phyloP scores from a whole-genome alignment of 73 alveolate species.

The Paraurostyla sp. region DNA sequence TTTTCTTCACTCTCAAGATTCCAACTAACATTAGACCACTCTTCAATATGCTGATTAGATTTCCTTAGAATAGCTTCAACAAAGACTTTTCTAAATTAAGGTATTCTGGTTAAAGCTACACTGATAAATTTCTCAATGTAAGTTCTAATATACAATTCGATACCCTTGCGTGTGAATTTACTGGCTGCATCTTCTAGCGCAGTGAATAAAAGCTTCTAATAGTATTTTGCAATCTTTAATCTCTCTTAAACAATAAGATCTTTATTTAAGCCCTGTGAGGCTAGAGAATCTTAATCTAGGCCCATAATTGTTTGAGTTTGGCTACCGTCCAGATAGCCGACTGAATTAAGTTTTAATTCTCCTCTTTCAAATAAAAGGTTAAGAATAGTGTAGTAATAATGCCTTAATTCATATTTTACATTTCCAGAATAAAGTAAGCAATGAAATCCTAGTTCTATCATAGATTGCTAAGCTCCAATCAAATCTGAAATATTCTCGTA shows the following conservation, averaged over 20 bases:
- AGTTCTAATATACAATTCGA: conserved; percentile 77
- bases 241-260: conserved; percentile 6
- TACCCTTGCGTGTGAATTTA: conserved; percentile 81
- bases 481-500: conserved; percentile 24
- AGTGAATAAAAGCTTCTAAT: background rate
- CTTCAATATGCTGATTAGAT: conserved; percentile 37
- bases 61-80: conserved; percentile 45
- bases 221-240: conserved; percentile 22
- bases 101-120: conserved; percentile 78
- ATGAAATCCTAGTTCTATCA: conserved; percentile 72
- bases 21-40: conserved; percentile 57
- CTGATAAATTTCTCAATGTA: conserved; percentile 79
- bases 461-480: conserved; percentile 51
- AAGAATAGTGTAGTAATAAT: conserved; percentile 57
- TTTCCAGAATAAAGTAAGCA: conserved; percentile 58
- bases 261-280: background rate
- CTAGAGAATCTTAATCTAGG: background rate
- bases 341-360: conserved; percentile 63
- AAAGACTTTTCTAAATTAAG: conserved; percentile 48
- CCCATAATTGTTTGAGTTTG: background rate
- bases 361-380: conserved; percentile 60
- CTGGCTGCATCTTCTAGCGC: conserved; percentile 26
- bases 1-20: conserved; percentile 22
- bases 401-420: conserved; percentile 60
- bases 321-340: conserved; percentile 1